Conservation (phyloP, 2,329 filamentous ascomycete species). For the Biscogniauxia sp. region DNA sequence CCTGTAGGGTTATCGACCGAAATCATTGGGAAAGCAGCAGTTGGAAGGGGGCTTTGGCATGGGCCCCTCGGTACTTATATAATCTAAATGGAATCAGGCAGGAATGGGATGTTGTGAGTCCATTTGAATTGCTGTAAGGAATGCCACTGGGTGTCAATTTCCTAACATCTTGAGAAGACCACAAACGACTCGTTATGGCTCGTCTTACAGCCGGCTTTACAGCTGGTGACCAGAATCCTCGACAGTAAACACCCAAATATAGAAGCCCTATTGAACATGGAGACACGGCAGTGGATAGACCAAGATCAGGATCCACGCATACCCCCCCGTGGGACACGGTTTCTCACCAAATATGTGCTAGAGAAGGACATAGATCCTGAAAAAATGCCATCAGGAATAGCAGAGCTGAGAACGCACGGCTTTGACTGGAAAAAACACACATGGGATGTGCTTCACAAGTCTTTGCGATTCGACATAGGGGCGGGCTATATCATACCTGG, state of each 20-base stretch:
- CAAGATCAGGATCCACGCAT: constrained; percentile 1
- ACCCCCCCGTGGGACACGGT: neutral
- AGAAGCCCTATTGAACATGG: constrained; percentile 20
- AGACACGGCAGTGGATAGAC: constrained; percentile 17
- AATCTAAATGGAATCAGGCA: constrained; percentile 20
- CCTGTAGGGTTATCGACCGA: constrained; percentile 18
- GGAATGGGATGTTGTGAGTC: constrained; percentile 27
- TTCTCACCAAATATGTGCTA: constrained; percentile 9
- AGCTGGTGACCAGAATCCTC: constrained; percentile 20
- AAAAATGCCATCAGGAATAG: constrained; percentile 7
- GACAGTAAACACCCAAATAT: constrained; percentile 10
- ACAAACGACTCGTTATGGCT: constrained; percentile 27
- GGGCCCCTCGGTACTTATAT: constrained; percentile 21
- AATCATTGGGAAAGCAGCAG: constrained; percentile 9
- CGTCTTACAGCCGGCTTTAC: constrained; percentile 27
- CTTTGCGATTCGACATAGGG: constrained; percentile 14
- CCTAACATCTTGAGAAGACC: constrained; percentile 4
- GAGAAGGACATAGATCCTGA: constrained; percentile 11
- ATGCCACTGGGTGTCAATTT: neutral
- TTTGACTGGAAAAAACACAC: constrained; percentile 18
- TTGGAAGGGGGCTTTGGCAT: constrained; percentile 7
- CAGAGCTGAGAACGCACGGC: constrained; percentile 1
- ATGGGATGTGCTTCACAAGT: constrained; percentile 1
- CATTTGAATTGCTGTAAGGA: neutral
- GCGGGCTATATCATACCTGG: neutral